These are phyloP conservation scores for Aquilaria sinensis DNA, from an alignment of 345 rosid genomes.

Conservation along the genomic window DNA sequence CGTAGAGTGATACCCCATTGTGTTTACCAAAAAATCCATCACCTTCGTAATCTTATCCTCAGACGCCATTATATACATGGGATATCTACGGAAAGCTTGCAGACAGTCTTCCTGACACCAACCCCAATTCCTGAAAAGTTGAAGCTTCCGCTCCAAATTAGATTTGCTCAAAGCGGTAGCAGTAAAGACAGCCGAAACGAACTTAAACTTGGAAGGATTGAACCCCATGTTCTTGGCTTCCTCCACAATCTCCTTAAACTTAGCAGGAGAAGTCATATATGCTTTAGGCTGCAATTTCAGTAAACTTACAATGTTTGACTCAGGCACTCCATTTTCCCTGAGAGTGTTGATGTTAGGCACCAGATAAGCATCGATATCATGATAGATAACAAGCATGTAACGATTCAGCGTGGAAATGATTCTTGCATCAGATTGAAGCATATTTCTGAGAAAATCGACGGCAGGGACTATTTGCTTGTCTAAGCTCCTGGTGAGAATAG, in stretches of 20 bases:
- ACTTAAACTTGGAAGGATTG: constrained; percentile 7
- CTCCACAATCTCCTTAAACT: constrained; percentile 9
- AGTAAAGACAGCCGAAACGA: constrained; percentile 10
- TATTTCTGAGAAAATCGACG: constrained; percentile 13
- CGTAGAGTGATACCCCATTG: constrained; percentile 13
- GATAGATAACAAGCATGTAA: neutral
- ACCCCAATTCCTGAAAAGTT: constrained; percentile 19
- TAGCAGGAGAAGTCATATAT: neutral
- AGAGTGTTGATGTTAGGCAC: constrained; percentile 9
- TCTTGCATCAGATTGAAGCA: constrained; percentile 10
- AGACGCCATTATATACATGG: constrained; percentile 6
- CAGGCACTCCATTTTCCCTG: constrained; percentile 21
- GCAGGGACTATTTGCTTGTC: constrained; percentile 22
- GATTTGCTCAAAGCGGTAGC: neutral
- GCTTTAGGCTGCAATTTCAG: neutral
- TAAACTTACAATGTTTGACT: neutral
- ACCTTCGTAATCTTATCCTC: neutral
- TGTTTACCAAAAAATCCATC: constrained; percentile 20
- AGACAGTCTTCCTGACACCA: constrained; percentile 20
- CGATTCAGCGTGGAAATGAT: constrained; percentile 4
- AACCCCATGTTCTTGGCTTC: constrained; percentile 18
- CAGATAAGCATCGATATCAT: neutral
- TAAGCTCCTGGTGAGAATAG: constrained; percentile 16
- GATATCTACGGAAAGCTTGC: constrained; percentile 11
- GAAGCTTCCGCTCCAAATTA: constrained; percentile 19